These are phyloP conservation scores for Vigna radiata DNA, from an alignment of 306 rosid species.

Conservation along the genomic window DNA sequence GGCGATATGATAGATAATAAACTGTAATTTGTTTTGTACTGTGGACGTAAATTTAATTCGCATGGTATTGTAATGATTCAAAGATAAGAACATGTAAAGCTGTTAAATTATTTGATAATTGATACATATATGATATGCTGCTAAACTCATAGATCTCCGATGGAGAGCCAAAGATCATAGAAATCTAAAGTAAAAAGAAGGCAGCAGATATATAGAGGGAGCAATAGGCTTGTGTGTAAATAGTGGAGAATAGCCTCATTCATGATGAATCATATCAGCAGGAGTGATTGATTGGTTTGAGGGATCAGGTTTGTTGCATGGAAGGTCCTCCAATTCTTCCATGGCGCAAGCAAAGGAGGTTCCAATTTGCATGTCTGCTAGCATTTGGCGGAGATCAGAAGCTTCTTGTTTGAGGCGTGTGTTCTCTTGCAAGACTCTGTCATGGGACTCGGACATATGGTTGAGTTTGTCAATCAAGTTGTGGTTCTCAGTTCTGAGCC, in stretches of 20 bases:
- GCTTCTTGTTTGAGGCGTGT: constrained; percentile 66
- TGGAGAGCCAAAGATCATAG: constrained; percentile 39
- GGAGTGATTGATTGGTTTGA: constrained; percentile 57
- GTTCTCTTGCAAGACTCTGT: constrained; percentile 65
- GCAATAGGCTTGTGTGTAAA: not conserved
- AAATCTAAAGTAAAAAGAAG: constrained; percentile 41
- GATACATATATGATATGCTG: constrained; percentile 26
- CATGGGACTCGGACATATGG: constrained; percentile 64
- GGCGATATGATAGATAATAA: constrained; percentile 55
- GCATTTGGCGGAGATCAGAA: constrained; percentile 70
- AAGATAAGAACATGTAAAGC: constrained; percentile 38
- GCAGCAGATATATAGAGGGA: constrained; percentile 29
- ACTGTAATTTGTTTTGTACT: constrained; percentile 33
- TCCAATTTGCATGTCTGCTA: constrained; percentile 57
- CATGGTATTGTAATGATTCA: constrained; percentile 9
- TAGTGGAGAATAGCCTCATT: constrained; percentile 43
- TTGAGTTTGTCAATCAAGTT: constrained; percentile 63
- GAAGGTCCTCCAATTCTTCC: constrained; percentile 57
- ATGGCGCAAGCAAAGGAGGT: constrained; percentile 51
- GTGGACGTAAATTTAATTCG: constrained; percentile 34
- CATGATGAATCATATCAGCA: constrained; percentile 55
- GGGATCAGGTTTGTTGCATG: constrained; percentile 61
- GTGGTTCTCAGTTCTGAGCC: constrained; percentile 74
- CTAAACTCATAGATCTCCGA: constrained; percentile 45
- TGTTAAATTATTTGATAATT: constrained; percentile 49